Evolutionary conservation across 1,284 basidiomycete species (phyloP).

Genomic region (Heimioporus punctisporus): DNA sequence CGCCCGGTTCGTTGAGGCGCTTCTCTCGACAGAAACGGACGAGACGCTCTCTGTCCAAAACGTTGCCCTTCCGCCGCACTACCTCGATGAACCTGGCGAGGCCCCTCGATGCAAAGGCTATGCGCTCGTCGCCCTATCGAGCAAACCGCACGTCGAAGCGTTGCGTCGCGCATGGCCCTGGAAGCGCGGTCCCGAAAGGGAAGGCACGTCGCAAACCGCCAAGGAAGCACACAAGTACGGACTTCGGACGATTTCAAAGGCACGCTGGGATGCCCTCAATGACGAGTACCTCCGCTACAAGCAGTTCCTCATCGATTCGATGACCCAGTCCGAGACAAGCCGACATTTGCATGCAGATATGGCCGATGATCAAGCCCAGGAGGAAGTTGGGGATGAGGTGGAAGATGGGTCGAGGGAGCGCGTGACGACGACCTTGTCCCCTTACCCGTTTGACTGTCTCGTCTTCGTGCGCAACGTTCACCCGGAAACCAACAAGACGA

Average conservation of each 20-base stretch:
- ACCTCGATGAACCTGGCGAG: conserved; percentile 55
- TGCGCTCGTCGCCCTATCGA: conserved; percentile 60
- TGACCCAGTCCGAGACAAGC: conserved; percentile 18
- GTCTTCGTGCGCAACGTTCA: conserved; percentile 72
- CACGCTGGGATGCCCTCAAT: conserved; percentile 60
- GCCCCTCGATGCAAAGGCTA: conserved; percentile 69
- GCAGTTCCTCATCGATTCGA: conserved; percentile 48
- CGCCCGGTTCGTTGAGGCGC: conserved; percentile 41
- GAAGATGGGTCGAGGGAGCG: background rate
- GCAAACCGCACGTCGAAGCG: conserved; percentile 38
- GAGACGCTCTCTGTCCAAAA: conserved; percentile 43
- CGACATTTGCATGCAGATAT: background rate
- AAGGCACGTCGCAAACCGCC: conserved; percentile 2
- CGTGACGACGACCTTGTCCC: conserved; percentile 33
- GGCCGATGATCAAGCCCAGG: background rate
- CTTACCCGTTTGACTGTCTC: conserved; percentile 66
- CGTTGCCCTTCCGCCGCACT: conserved; percentile 58
- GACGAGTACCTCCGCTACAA: conserved; percentile 67
- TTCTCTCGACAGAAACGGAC: conserved; percentile 34
- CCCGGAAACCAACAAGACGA: conserved; percentile 75
- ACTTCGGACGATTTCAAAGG: conserved; percentile 57
- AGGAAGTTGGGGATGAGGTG: background rate
- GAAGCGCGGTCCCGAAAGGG: conserved; percentile 29
- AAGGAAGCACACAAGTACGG: conserved; percentile 57
- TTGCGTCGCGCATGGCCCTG: conserved; percentile 63